A percentile compares a stretch with the other conserved stretches of the same genome.
These are phyloP conservation scores for Aspergillus diversus DNA, from an alignment of 495 filamentous ascomycete species.

Conservation along the genomic window DNA sequence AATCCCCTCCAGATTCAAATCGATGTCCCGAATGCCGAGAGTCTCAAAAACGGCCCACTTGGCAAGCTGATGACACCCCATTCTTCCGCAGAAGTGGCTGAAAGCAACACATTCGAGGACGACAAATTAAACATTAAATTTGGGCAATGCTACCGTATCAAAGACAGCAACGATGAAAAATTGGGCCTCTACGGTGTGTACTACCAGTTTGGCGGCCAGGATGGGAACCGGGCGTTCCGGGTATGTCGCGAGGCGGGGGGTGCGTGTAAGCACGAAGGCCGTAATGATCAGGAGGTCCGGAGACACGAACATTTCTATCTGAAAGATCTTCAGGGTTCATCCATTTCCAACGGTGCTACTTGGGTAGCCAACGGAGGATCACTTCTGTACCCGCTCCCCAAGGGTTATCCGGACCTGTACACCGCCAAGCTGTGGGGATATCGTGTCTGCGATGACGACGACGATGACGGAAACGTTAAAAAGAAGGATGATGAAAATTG, in stretches of 20 bases:
- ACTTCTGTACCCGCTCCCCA: neutral
- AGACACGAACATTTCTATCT: neutral
- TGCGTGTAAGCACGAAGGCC: neutral
- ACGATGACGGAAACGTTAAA: neutral
- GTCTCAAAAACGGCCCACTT: neutral
- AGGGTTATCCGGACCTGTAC: neutral
- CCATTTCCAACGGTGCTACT: neutral
- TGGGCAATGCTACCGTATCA: neutral
- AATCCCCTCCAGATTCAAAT: neutral
- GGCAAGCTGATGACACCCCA: neutral
- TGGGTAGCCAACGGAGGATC: neutral
- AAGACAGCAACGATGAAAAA: neutral
- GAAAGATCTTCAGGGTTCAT: neutral
- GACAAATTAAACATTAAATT: neutral
- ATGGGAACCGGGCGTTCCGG: neutral
- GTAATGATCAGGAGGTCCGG: neutral
- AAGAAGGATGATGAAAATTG: neutral
- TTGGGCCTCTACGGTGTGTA: neutral
- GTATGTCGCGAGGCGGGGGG: neutral
- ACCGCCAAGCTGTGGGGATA: neutral
- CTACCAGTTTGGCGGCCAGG: neutral
- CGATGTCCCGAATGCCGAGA: neutral
- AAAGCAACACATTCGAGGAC: neutral
- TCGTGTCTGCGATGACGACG: neutral
- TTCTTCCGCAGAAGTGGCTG: neutral